Percentiles rank a stretch among this genome's conserved stretches.
These are phyloP conservation scores for Xylaria sp. DNA, from an alignment of 2,329 filamentous ascomycete species.

Conservation along the genomic window DNA sequence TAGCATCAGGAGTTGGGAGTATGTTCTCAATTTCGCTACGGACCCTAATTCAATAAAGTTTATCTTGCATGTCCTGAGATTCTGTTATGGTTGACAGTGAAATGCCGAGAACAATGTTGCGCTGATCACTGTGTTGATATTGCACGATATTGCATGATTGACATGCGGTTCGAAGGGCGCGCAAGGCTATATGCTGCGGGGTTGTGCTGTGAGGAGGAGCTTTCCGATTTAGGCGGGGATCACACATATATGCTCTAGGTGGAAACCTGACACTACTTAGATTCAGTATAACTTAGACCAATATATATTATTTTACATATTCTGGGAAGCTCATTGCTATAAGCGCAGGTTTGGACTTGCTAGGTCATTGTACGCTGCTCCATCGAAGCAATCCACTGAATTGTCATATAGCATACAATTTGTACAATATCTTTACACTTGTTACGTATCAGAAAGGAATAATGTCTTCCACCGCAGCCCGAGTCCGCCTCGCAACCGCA, in stretches of 20 bases:
- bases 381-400: neutral
- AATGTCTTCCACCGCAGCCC: slow-evolving; percentile 28
- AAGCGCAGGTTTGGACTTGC: too few relatives aligned
- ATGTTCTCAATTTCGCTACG: slow-evolving; percentile 43
- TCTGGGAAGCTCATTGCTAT: too few relatives aligned
- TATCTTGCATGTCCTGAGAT: slow-evolving; percentile 21
- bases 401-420: neutral
- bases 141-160: too few relatives aligned
- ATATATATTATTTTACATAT: too few relatives aligned
- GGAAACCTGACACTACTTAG: too few relatives aligned
- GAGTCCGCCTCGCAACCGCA: slow-evolving; percentile 64
- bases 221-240: too few relatives aligned
- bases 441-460: neutral
- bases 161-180: too few relatives aligned
- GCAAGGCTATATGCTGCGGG: slow-evolving; percentile 17
- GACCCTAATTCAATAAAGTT: slow-evolving; percentile 46
- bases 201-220: slow-evolving; percentile 8
- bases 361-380: too few relatives aligned
- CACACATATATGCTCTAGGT: too few relatives aligned
- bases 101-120: neutral
- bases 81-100: neutral
- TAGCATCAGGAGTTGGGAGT: slow-evolving; percentile 44
- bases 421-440: neutral
- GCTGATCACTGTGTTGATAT: neutral
- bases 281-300: too few relatives aligned